A percentile compares a stretch with the other conserved stretches of the same genome.
These are phyloP conservation scores for Thyridium curvatum DNA, from an alignment of 2,329 filamentous ascomycete species.

Conservation along the genomic window DNA sequence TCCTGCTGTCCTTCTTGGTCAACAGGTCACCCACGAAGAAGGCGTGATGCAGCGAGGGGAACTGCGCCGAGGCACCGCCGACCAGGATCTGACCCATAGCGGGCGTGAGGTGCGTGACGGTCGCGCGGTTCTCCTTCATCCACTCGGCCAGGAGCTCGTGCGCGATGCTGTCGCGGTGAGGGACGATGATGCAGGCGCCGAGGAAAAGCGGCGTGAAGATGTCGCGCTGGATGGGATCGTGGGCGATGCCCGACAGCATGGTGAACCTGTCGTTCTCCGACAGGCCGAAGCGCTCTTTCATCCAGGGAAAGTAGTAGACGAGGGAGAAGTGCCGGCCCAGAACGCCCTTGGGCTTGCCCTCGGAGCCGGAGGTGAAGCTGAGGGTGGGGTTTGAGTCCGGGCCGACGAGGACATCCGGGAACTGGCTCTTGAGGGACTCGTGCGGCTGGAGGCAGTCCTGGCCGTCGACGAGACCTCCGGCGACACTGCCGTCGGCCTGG, in stretches of 20 bases:
- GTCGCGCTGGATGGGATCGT: slow-evolving; percentile 64
- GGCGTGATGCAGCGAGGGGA: slow-evolving; percentile 68
- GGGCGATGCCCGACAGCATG: slow-evolving; percentile 78
- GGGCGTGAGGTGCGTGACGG: slow-evolving; percentile 83
- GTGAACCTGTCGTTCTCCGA: slow-evolving; percentile 71
- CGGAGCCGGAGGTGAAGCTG: slow-evolving; percentile 66
- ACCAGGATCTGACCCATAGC: slow-evolving; percentile 95
- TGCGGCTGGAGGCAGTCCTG: slow-evolving; percentile 24
- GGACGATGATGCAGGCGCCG: slow-evolving; percentile 72
- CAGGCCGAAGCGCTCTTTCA: slow-evolving; percentile 76
- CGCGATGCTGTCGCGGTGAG: slow-evolving; percentile 75
- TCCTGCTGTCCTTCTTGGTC: slow-evolving; percentile 74
- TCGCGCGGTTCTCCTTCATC: slow-evolving; percentile 70
- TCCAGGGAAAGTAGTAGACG: slow-evolving; percentile 87
- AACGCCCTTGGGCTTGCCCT: slow-evolving; percentile 82
- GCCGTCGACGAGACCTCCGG: slow-evolving; percentile 61
- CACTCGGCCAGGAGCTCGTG: slow-evolving; percentile 84
- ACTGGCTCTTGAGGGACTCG: slow-evolving; percentile 47
- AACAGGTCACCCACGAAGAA: slow-evolving; percentile 93
- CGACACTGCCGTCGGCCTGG: slow-evolving; percentile 61
- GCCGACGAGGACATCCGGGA: slow-evolving; percentile 74
- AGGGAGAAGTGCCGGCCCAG: slow-evolving; percentile 81
- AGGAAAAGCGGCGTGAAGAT: slow-evolving; percentile 90
- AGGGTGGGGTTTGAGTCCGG: slow-evolving; percentile 79
- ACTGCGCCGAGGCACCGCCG: slow-evolving; percentile 72